phyloP scores from a whole-genome alignment of 2,329 filamentous ascomycete species.

The Fusarium nodosum region DNA sequence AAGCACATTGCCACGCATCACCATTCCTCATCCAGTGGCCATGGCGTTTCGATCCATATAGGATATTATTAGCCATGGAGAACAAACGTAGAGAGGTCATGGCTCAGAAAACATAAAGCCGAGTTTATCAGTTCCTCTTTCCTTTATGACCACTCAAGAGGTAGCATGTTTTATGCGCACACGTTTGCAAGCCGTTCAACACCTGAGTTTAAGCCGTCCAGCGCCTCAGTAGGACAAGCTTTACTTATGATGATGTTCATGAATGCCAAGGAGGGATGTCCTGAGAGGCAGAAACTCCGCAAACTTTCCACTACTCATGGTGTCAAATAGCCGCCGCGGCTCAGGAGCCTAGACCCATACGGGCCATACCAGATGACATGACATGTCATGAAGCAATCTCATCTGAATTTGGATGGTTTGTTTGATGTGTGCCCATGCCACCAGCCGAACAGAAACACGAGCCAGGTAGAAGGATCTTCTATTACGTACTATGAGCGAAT shows the following conservation, averaged over 20 bases:
- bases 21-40: slow-evolving; percentile 35
- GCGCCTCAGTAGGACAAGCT: slow-evolving; percentile 12
- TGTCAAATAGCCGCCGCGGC: slow-evolving; percentile 31
- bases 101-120: slow-evolving; percentile 3
- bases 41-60: slow-evolving; percentile 26
- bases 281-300: slow-evolving; percentile 5
- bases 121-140: neutral
- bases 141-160: neutral
- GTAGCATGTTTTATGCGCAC: neutral
- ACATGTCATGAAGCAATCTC: slow-evolving; percentile 13
- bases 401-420: neutral
- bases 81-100: slow-evolving; percentile 1
- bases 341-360: slow-evolving; percentile 20
- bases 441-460: neutral
- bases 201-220: neutral
- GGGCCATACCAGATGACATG: slow-evolving; percentile 28
- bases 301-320: slow-evolving; percentile 31
- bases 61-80: slow-evolving; percentile 4
- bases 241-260: slow-evolving; percentile 10
- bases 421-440: neutral
- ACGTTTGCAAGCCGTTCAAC: neutral
- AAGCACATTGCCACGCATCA: slow-evolving; percentile 37
- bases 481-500: neutral
- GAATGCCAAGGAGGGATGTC: slow-evolving; percentile 13
- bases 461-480: neutral